Conservation (phyloP, 78 protist genomes). For the Dictyostelium brefeldianum region DNA sequence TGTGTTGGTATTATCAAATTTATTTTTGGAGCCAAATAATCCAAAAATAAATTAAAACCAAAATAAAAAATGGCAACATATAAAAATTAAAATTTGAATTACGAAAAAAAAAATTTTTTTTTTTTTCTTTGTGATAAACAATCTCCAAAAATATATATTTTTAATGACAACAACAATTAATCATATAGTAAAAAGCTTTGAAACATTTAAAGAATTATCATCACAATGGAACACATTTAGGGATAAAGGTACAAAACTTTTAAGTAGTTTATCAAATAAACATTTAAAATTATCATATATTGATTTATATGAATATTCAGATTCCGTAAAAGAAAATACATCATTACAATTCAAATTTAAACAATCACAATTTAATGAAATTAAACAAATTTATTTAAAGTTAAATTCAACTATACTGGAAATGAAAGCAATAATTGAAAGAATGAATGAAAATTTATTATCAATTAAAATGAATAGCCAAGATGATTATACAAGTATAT, state of each 20-base stretch:
- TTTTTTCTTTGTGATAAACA: too few species aligned
- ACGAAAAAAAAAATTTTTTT: background rate
- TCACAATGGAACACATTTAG: constrained; percentile 63
- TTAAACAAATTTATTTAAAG: background rate
- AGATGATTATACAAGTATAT: background rate
- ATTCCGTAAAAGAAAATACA: background rate
- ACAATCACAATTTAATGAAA: constrained; percentile 6
- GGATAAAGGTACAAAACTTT: constrained; percentile 60
- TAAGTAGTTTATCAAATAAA: constrained; percentile 13
- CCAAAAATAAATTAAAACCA: too few species aligned
- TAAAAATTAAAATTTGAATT: background rate
- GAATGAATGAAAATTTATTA: background rate
- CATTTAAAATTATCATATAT: constrained; percentile 33
- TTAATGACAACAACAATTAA: background rate
- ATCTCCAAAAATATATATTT: too few species aligned
- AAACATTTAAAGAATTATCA: constrained; percentile 40
- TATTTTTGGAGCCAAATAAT: background rate
- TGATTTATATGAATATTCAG: background rate
- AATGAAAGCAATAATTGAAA: background rate
- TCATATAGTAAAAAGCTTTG: background rate
- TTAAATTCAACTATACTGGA: constrained; percentile 23
- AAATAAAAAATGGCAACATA: background rate
- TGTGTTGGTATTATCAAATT: background rate
- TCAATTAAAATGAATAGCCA: background rate
- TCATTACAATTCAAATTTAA: constrained; percentile 27